Percentiles rank a stretch among this genome's conserved stretches.
Conservation (phyloP, 129 eudicot genomes). For the Kitagawia praeruptora region DNA sequence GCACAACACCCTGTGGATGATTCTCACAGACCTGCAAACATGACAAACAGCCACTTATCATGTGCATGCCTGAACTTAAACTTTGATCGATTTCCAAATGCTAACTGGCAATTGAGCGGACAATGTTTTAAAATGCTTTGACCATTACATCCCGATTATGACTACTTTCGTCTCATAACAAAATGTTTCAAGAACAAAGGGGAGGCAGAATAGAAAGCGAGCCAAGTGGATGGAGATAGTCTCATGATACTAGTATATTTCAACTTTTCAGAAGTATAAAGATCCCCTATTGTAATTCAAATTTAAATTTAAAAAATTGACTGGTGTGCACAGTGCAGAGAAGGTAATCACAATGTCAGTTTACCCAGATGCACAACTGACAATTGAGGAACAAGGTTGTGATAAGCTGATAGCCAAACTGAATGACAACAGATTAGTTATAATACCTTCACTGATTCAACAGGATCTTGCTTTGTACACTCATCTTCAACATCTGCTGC, state of each 20-base stretch:
- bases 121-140: background rate
- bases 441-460: slow-evolving; percentile 76
- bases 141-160: background rate
- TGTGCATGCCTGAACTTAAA: background rate
- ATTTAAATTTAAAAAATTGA: no score
- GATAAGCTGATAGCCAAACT: background rate
- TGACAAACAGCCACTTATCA: background rate
- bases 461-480: slow-evolving; percentile 76
- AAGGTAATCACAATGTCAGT: no score
- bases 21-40: slow-evolving; percentile 81
- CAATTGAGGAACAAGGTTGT: background rate
- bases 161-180: background rate
- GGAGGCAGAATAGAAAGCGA: background rate
- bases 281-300: background rate
- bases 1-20: slow-evolving; percentile 88
- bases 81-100: background rate
- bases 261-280: no score
- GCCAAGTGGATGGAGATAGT: background rate
- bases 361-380: background rate
- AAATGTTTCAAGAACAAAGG: background rate
- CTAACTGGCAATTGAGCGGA: background rate
- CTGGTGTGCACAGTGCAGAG: no score
- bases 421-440: background rate
- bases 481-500: slow-evolving; percentile 85
- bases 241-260: background rate